Evolutionary conservation across 495 filamentous ascomycete species (phyloP), one percentile per base, ranked within the genome.

Genomic region (Niebla homalea): DNA sequence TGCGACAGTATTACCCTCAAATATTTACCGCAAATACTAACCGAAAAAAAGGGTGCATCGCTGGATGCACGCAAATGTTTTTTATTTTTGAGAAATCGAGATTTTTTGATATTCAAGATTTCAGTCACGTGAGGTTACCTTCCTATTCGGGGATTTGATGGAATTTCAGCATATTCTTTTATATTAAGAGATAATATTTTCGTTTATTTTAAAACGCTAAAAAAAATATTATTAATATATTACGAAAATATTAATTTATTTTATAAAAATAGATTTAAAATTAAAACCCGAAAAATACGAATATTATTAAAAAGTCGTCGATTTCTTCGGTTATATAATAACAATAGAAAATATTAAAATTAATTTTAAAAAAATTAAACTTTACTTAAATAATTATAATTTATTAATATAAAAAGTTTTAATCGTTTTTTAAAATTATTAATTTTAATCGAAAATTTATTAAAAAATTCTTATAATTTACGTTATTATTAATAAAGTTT

Each of bases 321-420:
- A 51, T 3, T 67, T 65, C 39, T 52, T 69, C 43, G 47, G 57
- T 40, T 61, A 60, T 52, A 59, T 62, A 41, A 47, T 69, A 15
- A 43, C 15, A n/a, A 56, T 37, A n/a, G 36, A 60, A 1, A 50
- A 55, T 3, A 56, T 69, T 11, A 36, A 48, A 20, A 66, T 68
- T 43, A 57, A 65, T 42, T 56, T 50, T 14, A 23, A 56, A 12
- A 66, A 65, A 36, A 50, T 61, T 5, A 46, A 54, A 39, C 36
- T 43, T 39, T 53, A 36, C 67, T 64, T 40, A 16, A 18, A 60
- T n/a, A 57, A 26, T 21, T 25, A 25, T 20, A 18, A 21, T 51
- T 43, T 23, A 35, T 22, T 29, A 14, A 52, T 32, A 20, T 29
- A 60, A 57, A 36, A 16, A 57, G 46, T 4, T 60, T 35, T 36